phyloP scores from a whole-genome alignment of 345 rosid species.

The Arabis alpina region DNA sequence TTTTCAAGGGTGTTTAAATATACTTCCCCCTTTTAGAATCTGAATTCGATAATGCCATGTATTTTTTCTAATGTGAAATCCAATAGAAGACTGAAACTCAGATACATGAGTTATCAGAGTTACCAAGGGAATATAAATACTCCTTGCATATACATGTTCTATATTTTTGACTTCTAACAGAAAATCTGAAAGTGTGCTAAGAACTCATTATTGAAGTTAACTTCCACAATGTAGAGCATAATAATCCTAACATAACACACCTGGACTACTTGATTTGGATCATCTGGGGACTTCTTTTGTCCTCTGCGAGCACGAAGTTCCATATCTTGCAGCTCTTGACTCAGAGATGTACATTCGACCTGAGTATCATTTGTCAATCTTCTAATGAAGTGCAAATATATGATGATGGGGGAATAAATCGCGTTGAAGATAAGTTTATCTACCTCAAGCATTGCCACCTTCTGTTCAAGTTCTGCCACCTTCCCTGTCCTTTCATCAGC shows the following conservation, averaged over 20 bases:
- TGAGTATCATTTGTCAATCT: slow-evolving; percentile 45
- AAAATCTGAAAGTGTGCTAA: slow-evolving; percentile 6
- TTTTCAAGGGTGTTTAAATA: slow-evolving; percentile 4
- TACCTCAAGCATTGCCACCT: slow-evolving; percentile 95
- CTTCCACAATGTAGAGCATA: not conserved
- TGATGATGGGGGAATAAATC: slow-evolving; percentile 11
- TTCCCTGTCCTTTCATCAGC: slow-evolving; percentile 92
- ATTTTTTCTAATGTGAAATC: not conserved
- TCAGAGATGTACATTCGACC: slow-evolving; percentile 86
- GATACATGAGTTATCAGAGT: slow-evolving; percentile 15
- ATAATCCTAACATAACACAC: slow-evolving; percentile 45
- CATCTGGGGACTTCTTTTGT: slow-evolving; percentile 89
- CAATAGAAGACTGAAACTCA: slow-evolving; percentile 11
- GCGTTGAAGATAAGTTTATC: slow-evolving; percentile 16
- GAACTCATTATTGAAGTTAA: slow-evolving; percentile 7
- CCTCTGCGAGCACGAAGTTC: slow-evolving; percentile 84
- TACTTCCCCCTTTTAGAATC: not conserved
- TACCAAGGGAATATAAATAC: slow-evolving; percentile 11
- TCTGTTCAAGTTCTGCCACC: slow-evolving; percentile 91
- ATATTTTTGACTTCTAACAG: slow-evolving; percentile 2
- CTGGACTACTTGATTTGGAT: slow-evolving; percentile 92
- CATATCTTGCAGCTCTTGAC: slow-evolving; percentile 97
- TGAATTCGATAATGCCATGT: slow-evolving; percentile 8
- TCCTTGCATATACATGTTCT: slow-evolving; percentile 1
- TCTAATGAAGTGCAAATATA: slow-evolving; percentile 25